phyloP scores from a whole-genome alignment of 2,329 filamentous ascomycete species.

The Penicillium sp. region DNA sequence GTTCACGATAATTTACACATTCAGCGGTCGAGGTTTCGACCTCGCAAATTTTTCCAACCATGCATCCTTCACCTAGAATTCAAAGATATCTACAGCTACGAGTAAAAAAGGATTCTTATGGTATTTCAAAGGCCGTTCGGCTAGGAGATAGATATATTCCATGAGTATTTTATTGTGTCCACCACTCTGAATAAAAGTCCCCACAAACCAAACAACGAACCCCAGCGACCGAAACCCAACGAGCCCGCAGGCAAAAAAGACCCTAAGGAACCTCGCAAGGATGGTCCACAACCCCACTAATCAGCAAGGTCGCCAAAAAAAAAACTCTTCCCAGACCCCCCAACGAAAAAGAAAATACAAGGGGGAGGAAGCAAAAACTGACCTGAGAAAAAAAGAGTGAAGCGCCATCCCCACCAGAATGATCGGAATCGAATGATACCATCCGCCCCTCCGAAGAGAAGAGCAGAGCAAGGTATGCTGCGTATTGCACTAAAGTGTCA shows the following conservation, averaged over 20 bases:
- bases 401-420: constrained; percentile 80
- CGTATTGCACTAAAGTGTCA: constrained; percentile 95
- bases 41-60: constrained; percentile 5
- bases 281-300: constrained; percentile 27
- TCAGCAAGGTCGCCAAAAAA: constrained; percentile 37
- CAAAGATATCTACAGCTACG: not conserved
- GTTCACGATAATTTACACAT: constrained; percentile 24
- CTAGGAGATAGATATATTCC: not conserved
- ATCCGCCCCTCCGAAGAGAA: constrained; percentile 34
- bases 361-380: constrained; percentile 36
- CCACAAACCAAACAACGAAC: constrained; percentile 5
- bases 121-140: not conserved
- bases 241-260: constrained; percentile 1
- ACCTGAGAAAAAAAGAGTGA: constrained; percentile 54
- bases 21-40: constrained; percentile 12
- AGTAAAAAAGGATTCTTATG: not conserved
- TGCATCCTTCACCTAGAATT: not conserved
- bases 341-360: not conserved
- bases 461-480: constrained; percentile 62
- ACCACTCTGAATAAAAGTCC: not conserved
- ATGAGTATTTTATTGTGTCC: not conserved
- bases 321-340: constrained; percentile 22
- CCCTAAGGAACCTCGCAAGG: constrained; percentile 10
- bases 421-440: constrained; percentile 88
- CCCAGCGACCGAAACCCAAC: constrained; percentile 17